A percentile compares a stretch with the other conserved stretches of the same genome.
These are phyloP conservation scores for Aureobasidium melanogenum DNA, from an alignment of 2,329 filamentous ascomycete species.

Conservation along the genomic window DNA sequence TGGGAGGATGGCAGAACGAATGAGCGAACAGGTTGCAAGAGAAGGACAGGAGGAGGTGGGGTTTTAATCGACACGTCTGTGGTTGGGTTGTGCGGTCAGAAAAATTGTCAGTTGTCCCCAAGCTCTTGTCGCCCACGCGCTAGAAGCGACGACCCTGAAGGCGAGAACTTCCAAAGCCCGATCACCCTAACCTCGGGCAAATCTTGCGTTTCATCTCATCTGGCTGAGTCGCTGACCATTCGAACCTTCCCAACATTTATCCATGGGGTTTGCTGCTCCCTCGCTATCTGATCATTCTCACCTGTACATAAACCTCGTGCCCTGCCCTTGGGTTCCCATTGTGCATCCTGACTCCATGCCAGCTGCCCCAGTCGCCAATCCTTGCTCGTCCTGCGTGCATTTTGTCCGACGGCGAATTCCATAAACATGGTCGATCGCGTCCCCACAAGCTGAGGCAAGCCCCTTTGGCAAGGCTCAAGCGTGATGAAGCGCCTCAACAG, in stretches of 20 bases:
- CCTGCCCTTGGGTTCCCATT: not conserved
- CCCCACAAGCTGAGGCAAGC: not conserved
- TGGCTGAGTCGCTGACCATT: not conserved
- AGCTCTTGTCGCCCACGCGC: not conserved
- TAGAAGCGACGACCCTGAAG: slow-evolving; percentile 11
- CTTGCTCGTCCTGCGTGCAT: not conserved
- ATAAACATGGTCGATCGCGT: slow-evolving; percentile 2
- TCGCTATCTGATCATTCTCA: not conserved
- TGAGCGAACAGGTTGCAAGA: slow-evolving; percentile 4
- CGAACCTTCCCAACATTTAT: slow-evolving; percentile 5
- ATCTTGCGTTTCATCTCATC: slow-evolving; percentile 5
- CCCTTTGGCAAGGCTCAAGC: slow-evolving; percentile 1
- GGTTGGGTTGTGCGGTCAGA: not conserved
- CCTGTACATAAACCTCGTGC: not conserved
- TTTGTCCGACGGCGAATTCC: not conserved
- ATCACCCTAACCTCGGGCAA: slow-evolving; percentile 2
- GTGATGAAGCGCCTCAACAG: slow-evolving; percentile 7
- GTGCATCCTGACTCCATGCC: not conserved
- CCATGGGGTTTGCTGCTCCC: not conserved
- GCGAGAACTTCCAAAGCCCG: slow-evolving; percentile 2
- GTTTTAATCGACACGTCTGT: slow-evolving; percentile 1
- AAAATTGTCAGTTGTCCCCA: slow-evolving; percentile 7
- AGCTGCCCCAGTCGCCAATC: not conserved
- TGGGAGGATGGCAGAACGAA: slow-evolving; percentile 1
- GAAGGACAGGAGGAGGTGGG: not conserved